phyloP scores from a whole-genome alignment of 2,329 filamentous ascomycete species.

The Ilyonectria robusta region DNA sequence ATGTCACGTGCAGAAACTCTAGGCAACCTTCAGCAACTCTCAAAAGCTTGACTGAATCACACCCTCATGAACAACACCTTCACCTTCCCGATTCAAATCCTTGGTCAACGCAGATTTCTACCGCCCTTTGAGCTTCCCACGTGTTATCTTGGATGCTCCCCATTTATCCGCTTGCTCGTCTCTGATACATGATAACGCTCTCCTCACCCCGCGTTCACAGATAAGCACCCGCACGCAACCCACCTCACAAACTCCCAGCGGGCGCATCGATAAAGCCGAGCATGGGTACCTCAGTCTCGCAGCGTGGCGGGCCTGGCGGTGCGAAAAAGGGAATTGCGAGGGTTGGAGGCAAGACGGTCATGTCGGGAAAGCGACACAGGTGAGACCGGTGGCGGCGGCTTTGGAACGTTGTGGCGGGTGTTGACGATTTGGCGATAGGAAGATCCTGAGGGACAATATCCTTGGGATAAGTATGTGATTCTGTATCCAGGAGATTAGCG shows the following conservation, averaged over 20 bases:
- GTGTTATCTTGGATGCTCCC: neutral
- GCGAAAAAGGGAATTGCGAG: slow-evolving; percentile 31
- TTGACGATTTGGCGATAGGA: slow-evolving; percentile 53
- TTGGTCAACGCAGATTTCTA: neutral
- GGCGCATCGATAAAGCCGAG: slow-evolving; percentile 7
- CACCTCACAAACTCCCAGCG: neutral
- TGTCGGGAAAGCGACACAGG: slow-evolving; percentile 48
- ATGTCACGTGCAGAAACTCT: neutral
- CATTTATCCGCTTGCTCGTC: neutral
- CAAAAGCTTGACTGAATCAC: neutral
- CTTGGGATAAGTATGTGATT: slow-evolving; percentile 63
- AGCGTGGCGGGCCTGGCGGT: slow-evolving; percentile 50
- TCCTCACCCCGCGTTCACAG: slow-evolving; percentile 13
- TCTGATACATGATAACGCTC: neutral
- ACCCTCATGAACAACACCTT: neutral
- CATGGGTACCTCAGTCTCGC: slow-evolving; percentile 45
- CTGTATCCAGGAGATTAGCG: neutral
- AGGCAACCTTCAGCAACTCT: neutral
- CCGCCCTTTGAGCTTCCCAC: neutral
- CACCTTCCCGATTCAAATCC: neutral
- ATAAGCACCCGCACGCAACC: slow-evolving; percentile 16
- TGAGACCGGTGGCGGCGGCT: slow-evolving; percentile 16
- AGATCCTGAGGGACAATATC: slow-evolving; percentile 64
- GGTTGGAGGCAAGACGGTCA: slow-evolving; percentile 38
- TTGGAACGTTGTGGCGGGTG: neutral